A percentile compares a stretch with the other conserved stretches of the same genome.
Conservation (phyloP, 768 basidiomycete genomes). For the Auriscalpium microsporum region DNA sequence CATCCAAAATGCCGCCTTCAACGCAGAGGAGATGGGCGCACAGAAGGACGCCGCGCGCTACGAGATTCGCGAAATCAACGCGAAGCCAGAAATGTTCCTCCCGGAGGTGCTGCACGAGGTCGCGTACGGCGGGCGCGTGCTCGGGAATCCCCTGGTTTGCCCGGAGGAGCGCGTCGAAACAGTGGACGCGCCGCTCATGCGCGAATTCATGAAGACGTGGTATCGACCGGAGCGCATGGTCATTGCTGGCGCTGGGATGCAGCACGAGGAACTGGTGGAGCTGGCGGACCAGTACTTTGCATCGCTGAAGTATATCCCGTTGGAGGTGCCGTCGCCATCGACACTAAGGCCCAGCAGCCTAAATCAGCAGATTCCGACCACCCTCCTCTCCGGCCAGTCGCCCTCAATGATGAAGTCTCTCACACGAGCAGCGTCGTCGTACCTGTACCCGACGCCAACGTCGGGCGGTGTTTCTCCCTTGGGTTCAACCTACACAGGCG, state of each 20-base stretch:
- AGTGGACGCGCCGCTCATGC: slow-evolving; percentile 56
- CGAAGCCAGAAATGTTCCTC: slow-evolving; percentile 89
- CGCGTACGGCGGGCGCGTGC: slow-evolving; percentile 66
- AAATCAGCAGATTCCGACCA: slow-evolving; percentile 35
- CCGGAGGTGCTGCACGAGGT: slow-evolving; percentile 85
- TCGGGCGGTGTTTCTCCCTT: slow-evolving; percentile 25
- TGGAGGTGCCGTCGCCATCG: slow-evolving; percentile 20
- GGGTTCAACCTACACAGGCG: slow-evolving; percentile 72
- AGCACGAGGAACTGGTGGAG: slow-evolving; percentile 81
- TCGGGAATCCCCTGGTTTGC: slow-evolving; percentile 89
- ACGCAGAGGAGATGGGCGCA: slow-evolving; percentile 67
- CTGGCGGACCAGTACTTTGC: slow-evolving; percentile 81
- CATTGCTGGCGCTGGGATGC: slow-evolving; percentile 88
- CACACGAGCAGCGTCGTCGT: slow-evolving; percentile 69
- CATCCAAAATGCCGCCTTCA: slow-evolving; percentile 68
- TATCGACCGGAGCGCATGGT: slow-evolving; percentile 94
- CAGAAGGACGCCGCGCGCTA: slow-evolving; percentile 86
- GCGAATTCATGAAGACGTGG: slow-evolving; percentile 66
- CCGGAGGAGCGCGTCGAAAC: slow-evolving; percentile 71
- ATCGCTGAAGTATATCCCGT: slow-evolving; percentile 35
- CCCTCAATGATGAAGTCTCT: slow-evolving; percentile 56
- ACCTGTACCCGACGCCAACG: slow-evolving; percentile 40
- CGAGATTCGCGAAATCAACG: slow-evolving; percentile 79
- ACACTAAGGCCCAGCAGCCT: slow-evolving; percentile 19
- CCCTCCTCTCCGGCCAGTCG: slow-evolving; percentile 44